Conservation (phyloP, 495 filamentous ascomycete species). For the Hypoxylon perforatum region DNA sequence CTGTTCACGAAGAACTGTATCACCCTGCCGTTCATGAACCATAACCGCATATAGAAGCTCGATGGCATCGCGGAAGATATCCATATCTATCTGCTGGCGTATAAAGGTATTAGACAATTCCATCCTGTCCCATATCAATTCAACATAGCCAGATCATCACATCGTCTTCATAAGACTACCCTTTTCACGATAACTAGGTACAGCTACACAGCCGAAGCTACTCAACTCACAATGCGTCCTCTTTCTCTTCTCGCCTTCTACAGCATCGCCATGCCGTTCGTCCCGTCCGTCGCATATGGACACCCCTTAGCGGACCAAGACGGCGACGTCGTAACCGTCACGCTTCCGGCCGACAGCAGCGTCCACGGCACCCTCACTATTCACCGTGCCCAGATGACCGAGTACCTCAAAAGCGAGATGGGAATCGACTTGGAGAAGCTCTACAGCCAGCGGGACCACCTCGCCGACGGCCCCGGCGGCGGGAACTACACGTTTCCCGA, state of each 20-base stretch:
- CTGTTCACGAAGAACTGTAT: too few relatives aligned
- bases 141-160: too few relatives aligned
- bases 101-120: too few relatives aligned
- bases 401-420: constrained; percentile 5
- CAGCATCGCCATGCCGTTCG: constrained; percentile 8
- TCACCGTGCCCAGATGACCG: background rate
- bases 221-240: constrained; percentile 6
- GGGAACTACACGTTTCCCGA: constrained; percentile 13
- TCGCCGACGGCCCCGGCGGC: background rate
- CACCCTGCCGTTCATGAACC: too few relatives aligned
- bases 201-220: too few relatives aligned
- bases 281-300: constrained; percentile 36
- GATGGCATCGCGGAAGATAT: too few relatives aligned
- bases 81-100: too few relatives aligned
- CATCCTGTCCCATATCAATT: too few relatives aligned
- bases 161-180: too few relatives aligned
- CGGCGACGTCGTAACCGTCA: constrained; percentile 40
- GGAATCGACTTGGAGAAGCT: constrained; percentile 24
- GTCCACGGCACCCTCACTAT: constrained; percentile 25
- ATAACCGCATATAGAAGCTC: too few relatives aligned
- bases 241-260: constrained; percentile 3
- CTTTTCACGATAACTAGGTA: too few relatives aligned
- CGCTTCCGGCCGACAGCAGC: constrained; percentile 36
- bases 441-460: constrained; percentile 9
- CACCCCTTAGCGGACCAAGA: background rate